phyloP scores from a whole-genome alignment of 176 grass and related monocot genomes.

The Triticum urartu region DNA sequence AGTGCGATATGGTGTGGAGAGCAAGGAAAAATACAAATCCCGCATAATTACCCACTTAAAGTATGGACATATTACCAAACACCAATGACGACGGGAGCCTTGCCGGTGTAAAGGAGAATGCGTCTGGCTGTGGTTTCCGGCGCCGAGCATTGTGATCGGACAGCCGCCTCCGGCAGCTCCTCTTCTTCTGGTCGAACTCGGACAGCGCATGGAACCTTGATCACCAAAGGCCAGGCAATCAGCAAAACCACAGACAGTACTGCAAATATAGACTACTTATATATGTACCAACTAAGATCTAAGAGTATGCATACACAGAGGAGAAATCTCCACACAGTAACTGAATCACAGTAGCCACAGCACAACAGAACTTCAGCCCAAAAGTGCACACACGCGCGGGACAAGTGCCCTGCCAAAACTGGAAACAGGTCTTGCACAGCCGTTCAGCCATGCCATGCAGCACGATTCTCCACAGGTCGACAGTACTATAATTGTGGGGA shows the following conservation, averaged over 20 bases:
- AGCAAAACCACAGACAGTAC: slow-evolving; percentile 11
- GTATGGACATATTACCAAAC: slow-evolving; percentile 43
- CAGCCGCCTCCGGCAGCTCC: slow-evolving; percentile 78
- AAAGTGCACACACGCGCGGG: slow-evolving; percentile 5
- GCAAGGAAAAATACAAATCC: background rate
- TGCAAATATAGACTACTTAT: background rate
- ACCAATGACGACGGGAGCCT: slow-evolving; percentile 48
- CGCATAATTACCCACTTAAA: background rate
- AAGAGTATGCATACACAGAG: background rate
- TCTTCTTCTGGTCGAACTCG: slow-evolving; percentile 83
- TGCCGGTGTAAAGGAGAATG: slow-evolving; percentile 41
- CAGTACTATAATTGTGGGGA: slow-evolving; percentile 33
- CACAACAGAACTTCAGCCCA: slow-evolving; percentile 14
- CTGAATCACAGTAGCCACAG: slow-evolving; percentile 12
- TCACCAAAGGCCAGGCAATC: slow-evolving; percentile 35
- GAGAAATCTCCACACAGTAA: slow-evolving; percentile 18
- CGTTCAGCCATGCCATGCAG: slow-evolving; percentile 22
- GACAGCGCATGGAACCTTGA: slow-evolving; percentile 70
- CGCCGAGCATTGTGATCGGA: slow-evolving; percentile 83
- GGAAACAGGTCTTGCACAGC: slow-evolving; percentile 28
- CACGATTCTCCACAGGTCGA: slow-evolving; percentile 37
- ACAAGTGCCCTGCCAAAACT: slow-evolving; percentile 36
- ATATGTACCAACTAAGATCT: slow-evolving; percentile 4
- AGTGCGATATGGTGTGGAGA: background rate
- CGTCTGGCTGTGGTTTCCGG: slow-evolving; percentile 58